These are phyloP conservation scores for Nitzschia putrida DNA, from an alignment of 108 stramenopile genomes.

Conservation along the genomic window DNA sequence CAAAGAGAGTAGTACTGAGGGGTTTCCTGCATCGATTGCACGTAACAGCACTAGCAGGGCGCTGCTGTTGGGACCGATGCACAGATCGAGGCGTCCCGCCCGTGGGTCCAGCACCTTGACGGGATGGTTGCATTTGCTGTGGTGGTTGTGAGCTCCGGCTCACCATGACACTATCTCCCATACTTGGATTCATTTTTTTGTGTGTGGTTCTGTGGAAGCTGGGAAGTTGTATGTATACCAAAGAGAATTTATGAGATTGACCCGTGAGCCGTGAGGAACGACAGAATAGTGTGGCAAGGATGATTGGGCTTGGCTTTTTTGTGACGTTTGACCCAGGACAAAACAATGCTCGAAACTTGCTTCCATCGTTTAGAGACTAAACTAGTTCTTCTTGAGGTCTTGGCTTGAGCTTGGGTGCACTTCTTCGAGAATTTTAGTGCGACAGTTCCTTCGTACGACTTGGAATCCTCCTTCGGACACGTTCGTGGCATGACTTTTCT, in stretches of 20 bases:
- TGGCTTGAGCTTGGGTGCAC: too few species aligned
- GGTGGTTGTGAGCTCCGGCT: not conserved
- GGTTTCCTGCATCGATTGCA: conserved; percentile 74
- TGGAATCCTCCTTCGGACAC: too few species aligned
- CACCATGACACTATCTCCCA: not conserved
- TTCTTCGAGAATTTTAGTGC: too few species aligned
- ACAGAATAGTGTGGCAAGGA: too few species aligned
- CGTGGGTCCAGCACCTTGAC: too few species aligned
- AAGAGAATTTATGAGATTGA: not conserved
- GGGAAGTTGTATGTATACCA: not conserved
- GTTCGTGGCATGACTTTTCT: too few species aligned
- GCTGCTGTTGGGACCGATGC: conserved; percentile 1
- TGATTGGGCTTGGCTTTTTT: too few species aligned
- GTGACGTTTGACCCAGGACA: too few species aligned
- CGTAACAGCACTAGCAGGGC: conserved; percentile 2
- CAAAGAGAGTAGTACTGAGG: conserved; percentile 69
- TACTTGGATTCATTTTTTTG: not conserved
- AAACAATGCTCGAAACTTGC: too few species aligned
- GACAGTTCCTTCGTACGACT: too few species aligned
- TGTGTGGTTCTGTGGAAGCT: not conserved
- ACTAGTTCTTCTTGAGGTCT: too few species aligned
- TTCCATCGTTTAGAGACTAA: too few species aligned
- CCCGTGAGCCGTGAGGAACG: not conserved
- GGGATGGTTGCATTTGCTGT: not conserved
- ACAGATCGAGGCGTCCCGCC: not conserved